phyloP scores from a whole-genome alignment of 176 grass and related monocot species.

The Phoenix roebelenii region DNA sequence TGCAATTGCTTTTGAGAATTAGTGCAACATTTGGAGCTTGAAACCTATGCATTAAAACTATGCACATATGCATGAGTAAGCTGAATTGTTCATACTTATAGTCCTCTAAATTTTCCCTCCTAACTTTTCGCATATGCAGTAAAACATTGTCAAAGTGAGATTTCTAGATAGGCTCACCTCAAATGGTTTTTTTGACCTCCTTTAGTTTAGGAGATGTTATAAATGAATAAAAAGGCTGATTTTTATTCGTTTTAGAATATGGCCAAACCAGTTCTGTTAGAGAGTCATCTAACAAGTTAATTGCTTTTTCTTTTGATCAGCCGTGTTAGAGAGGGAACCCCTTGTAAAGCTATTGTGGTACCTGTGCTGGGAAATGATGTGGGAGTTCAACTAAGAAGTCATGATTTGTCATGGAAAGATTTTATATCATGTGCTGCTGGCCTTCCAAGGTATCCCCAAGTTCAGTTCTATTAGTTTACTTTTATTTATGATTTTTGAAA shows the following conservation, averaged over 20 bases:
- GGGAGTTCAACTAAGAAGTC: slow-evolving; percentile 53
- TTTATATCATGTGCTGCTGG: slow-evolving; percentile 48
- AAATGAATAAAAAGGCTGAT: background rate
- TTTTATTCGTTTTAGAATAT: background rate
- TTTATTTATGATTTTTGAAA: background rate
- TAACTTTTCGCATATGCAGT: too few species aligned
- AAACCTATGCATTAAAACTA: too few species aligned
- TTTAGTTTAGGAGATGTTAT: too few species aligned
- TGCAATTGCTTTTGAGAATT: too few species aligned
- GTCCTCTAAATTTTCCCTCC: too few species aligned
- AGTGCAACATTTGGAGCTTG: too few species aligned
- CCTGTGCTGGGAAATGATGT: slow-evolving; percentile 42
- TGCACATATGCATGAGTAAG: too few species aligned
- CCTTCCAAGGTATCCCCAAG: slow-evolving; percentile 28
- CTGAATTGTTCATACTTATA: too few species aligned
- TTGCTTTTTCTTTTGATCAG: slow-evolving; percentile 25
- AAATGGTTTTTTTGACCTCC: too few species aligned
- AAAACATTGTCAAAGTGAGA: too few species aligned
- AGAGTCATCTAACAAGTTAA: background rate
- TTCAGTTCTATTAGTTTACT: background rate
- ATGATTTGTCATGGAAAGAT: slow-evolving; percentile 82
- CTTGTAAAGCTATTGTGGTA: slow-evolving; percentile 64
- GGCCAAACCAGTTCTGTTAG: background rate
- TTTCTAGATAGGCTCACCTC: too few species aligned
- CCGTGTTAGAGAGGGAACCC: slow-evolving; percentile 61